Conservation (phyloP, 192 early-diverging fungal genomes). For the Pilobolus umbonatus region DNA sequence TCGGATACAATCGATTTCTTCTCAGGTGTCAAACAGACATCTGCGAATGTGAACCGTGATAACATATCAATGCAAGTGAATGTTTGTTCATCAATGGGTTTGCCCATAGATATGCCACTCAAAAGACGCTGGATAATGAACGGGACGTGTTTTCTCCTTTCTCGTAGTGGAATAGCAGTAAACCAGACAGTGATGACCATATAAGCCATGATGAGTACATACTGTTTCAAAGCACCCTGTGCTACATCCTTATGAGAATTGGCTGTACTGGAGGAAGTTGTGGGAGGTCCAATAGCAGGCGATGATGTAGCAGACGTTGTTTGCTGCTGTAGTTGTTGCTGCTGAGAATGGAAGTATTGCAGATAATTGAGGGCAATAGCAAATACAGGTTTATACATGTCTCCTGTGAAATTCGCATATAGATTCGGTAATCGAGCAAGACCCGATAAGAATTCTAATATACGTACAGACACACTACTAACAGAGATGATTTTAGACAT, state of each 20-base stretch:
- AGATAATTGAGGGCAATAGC: conserved; percentile 90
- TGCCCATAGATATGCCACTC: conserved; percentile 51
- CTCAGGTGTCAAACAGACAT: conserved; percentile 59
- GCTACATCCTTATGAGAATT: conserved; percentile 14
- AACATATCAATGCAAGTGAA: conserved; percentile 95
- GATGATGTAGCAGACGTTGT: conserved; percentile 4
- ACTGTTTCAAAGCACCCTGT: conserved; percentile 62
- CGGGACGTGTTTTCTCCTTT: conserved; percentile 75
- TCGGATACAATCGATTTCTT: conserved; percentile 48
- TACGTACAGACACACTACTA: conserved; percentile 70
- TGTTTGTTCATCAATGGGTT: conserved; percentile 76
- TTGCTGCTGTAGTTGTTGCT: conserved; percentile 14
- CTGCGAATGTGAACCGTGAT: conserved; percentile 75
- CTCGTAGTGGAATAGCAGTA: conserved; percentile 65
- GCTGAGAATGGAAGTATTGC: conserved; percentile 44
- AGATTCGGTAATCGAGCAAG: conserved; percentile 76
- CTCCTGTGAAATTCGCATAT: conserved; percentile 72
- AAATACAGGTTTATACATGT: conserved; percentile 85
- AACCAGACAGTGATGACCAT: conserved; percentile 91
- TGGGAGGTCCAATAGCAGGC: not conserved
- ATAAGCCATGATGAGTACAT: conserved; percentile 89
- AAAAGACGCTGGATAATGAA: conserved; percentile 75
- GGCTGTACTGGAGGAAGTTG: conserved; percentile 8
- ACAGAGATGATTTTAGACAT: conserved; percentile 83
- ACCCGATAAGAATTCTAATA: conserved; percentile 88